Percentiles rank a stretch among this genome's conserved stretches.
These are phyloP conservation scores for Neurospora sp. DNA, from an alignment of 2,329 filamentous ascomycete genomes.

Conservation along the genomic window DNA sequence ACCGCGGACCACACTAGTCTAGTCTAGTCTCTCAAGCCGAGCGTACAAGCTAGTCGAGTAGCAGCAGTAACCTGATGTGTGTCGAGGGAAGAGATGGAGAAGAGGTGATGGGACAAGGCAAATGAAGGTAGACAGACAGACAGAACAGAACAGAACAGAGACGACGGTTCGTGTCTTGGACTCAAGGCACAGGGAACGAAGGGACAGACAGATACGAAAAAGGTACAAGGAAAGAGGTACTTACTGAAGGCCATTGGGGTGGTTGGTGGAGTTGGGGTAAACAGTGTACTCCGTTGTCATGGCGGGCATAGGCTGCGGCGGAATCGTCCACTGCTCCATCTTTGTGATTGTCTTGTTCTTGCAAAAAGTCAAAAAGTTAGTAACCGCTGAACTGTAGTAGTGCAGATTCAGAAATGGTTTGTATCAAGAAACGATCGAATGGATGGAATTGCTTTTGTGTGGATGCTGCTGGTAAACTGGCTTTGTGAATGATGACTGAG, in stretches of 20 bases:
- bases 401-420: background rate
- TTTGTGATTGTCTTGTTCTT: background rate
- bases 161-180: background rate
- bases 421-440: background rate
- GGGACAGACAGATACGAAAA: slow-evolving; percentile 16
- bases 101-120: slow-evolving; percentile 13
- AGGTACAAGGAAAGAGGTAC: slow-evolving; percentile 28
- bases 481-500: background rate
- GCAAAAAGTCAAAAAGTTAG: background rate
- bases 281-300: slow-evolving; percentile 42
- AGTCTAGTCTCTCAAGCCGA: background rate
- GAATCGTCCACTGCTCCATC: slow-evolving; percentile 53
- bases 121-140: background rate
- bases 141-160: background rate
- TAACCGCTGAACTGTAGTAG: background rate
- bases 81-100: slow-evolving; percentile 19
- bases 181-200: background rate
- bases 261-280: slow-evolving; percentile 39
- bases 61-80: background rate
- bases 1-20: background rate
- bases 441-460: background rate
- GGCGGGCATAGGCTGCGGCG: slow-evolving; percentile 24
- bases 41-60: background rate
- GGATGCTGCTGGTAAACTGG: background rate
- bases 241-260: slow-evolving; percentile 48